Conservation (phyloP, 257 asterid species). For the Salvia splendens region DNA sequence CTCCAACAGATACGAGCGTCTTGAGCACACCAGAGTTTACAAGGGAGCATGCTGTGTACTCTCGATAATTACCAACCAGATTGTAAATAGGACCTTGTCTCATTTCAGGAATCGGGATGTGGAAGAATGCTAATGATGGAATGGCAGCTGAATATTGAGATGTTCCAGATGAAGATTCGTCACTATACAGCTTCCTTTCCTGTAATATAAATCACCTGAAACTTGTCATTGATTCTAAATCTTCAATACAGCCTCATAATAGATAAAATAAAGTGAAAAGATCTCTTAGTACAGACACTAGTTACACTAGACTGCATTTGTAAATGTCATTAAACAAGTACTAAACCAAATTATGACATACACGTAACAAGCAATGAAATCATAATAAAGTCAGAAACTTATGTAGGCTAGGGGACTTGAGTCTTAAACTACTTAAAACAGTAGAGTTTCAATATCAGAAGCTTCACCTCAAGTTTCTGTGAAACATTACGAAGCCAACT, state of each 20-base stretch:
- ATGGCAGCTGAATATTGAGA: constrained; percentile 21
- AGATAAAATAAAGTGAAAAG: neutral
- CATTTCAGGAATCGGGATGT: constrained; percentile 94
- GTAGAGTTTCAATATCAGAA: neutral
- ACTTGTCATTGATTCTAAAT: constrained; percentile 47
- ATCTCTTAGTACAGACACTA: neutral
- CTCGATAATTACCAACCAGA: constrained; percentile 59
- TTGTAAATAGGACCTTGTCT: constrained; percentile 65
- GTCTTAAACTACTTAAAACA: neutral
- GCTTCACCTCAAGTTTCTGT: constrained; percentile 50
- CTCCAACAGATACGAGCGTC: constrained; percentile 62
- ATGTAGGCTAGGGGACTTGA: too few species aligned
- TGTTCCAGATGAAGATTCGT: constrained; percentile 1
- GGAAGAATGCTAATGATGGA: constrained; percentile 86
- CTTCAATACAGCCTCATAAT: constrained; percentile 24
- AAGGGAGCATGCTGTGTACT: constrained; percentile 65
- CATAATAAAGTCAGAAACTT: neutral
- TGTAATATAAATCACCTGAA: constrained; percentile 48
- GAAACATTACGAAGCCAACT: constrained; percentile 73
- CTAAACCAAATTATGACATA: neutral
- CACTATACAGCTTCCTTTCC: constrained; percentile 45
- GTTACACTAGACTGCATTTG: neutral
- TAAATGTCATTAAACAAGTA: neutral
- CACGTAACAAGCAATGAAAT: neutral
- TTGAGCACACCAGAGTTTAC: constrained; percentile 76